Conservation (phyloP, 1,284 basidiomycete genomes). For the Trametes versicolor region DNA sequence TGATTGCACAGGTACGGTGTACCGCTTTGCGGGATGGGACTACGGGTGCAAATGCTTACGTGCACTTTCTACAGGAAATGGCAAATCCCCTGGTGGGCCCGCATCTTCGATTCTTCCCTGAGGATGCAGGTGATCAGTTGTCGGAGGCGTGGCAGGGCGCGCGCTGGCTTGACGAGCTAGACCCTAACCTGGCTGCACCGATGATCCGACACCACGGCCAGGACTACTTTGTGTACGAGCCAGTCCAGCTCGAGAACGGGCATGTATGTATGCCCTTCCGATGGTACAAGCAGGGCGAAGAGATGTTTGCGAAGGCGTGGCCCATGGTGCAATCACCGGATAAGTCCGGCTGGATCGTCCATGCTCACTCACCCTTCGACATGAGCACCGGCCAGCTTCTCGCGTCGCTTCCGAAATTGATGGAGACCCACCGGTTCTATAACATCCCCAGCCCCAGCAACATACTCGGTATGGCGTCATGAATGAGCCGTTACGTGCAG, state of each 20-base stretch:
- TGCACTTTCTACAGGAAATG: conserved; percentile 44
- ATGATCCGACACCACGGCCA: conserved; percentile 40
- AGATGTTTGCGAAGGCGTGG: not conserved
- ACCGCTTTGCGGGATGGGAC: not conserved
- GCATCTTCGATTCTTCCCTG: conserved; percentile 42
- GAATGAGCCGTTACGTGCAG: too few species aligned
- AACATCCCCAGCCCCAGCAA: not conserved
- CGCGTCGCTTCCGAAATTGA: not conserved
- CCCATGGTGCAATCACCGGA: not conserved
- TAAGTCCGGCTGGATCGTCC: not conserved
- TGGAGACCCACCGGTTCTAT: not conserved
- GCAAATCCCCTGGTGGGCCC: conserved; percentile 39
- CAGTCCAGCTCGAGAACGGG: conserved; percentile 35
- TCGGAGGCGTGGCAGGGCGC: conserved; percentile 39
- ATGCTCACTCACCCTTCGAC: not conserved
- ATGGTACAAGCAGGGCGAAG: conserved; percentile 41
- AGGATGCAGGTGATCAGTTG: conserved; percentile 39
- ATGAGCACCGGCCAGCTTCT: not conserved
- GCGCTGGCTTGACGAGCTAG: conserved; percentile 42
- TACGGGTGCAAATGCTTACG: not conserved
- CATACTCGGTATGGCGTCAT: not conserved
- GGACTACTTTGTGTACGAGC: conserved; percentile 47
- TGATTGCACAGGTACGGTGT: not conserved
- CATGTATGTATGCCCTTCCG: conserved; percentile 40
- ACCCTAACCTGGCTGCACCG: conserved; percentile 36